These are phyloP conservation scores for Neofusicoccum cordaticola DNA, from an alignment of 2,329 filamentous ascomycete species.

Conservation along the genomic window DNA sequence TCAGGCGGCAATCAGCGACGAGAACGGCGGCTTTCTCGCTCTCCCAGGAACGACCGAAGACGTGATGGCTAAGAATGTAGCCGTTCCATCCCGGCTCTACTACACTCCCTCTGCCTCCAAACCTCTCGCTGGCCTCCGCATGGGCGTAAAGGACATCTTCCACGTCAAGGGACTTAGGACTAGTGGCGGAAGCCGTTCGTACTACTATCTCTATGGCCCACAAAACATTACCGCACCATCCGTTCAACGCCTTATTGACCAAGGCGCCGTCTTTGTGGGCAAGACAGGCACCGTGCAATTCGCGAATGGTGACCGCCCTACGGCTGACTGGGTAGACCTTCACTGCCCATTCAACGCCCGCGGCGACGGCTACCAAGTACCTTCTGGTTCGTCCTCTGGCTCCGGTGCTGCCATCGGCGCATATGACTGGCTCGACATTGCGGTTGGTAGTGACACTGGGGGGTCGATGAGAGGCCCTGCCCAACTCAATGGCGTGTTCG, in stretches of 20 bases:
- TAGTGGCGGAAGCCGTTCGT: background rate
- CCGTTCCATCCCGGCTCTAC: background rate
- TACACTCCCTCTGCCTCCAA: background rate
- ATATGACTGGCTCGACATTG: constrained; percentile 48
- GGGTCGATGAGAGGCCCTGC: constrained; percentile 48
- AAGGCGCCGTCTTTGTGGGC: background rate
- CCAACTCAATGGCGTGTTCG: constrained; percentile 44
- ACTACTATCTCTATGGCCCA: background rate
- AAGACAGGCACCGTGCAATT: background rate
- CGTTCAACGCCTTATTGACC: background rate
- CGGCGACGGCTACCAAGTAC: constrained; percentile 28
- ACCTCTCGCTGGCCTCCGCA: background rate
- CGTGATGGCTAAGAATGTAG: background rate
- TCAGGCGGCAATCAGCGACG: too few relatives aligned
- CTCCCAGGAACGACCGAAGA: background rate
- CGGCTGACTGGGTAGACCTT: too few relatives aligned
- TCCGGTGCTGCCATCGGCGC: constrained; percentile 39
- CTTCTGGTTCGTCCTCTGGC: constrained; percentile 33
- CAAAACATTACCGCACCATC: background rate
- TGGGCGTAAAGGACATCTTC: background rate
- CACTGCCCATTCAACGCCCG: constrained; percentile 43
- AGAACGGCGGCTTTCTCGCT: too few relatives aligned
- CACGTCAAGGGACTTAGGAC: background rate
- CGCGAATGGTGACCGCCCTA: background rate
- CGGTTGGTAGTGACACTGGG: constrained; percentile 46